A percentile compares a stretch with the other conserved stretches of the same genome.
These are phyloP conservation scores for Pseudonectria buxi DNA, from an alignment of 2,329 filamentous ascomycete genomes.

Conservation along the genomic window DNA sequence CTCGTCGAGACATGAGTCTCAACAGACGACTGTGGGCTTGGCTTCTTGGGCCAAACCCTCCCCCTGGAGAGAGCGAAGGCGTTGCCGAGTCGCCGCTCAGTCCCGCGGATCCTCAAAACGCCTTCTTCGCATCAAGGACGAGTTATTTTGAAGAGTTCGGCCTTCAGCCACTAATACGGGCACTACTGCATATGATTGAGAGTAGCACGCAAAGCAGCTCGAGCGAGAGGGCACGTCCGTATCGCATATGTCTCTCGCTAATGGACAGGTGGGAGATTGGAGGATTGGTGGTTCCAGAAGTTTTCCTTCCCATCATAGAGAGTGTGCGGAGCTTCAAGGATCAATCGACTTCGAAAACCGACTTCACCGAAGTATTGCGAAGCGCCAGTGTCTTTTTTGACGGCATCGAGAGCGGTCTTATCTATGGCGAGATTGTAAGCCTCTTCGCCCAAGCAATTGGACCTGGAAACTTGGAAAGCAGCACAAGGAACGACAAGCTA, in stretches of 20 bases:
- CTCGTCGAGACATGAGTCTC: conserved; percentile 89
- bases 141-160: conserved; percentile 82
- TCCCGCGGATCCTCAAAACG: conserved; percentile 35
- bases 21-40: conserved; percentile 94
- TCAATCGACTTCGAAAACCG: conserved; percentile 54
- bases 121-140: conserved; percentile 51
- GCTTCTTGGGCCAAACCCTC: conserved; percentile 75
- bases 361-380: conserved; percentile 80
- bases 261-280: conserved; percentile 99
- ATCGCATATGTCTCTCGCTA: conserved; percentile 84
- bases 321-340: conserved; percentile 71
- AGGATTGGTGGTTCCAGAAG: conserved; percentile 75
- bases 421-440: conserved; percentile 75
- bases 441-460: conserved; percentile 57
- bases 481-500: conserved; percentile 56
- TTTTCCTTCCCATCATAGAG: conserved; percentile 80
- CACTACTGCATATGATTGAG: conserved; percentile 71
- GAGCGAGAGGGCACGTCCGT: conserved; percentile 71
- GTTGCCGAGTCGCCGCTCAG: conserved; percentile 39
- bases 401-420: conserved; percentile 87
- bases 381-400: conserved; percentile 97
- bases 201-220: conserved; percentile 20
- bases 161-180: conserved; percentile 63
- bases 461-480: conserved; percentile 34
- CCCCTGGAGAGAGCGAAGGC: conserved; percentile 41